These are phyloP conservation scores for Xylaria sp. DNA, from an alignment of 2,329 filamentous ascomycete species.

Conservation along the genomic window DNA sequence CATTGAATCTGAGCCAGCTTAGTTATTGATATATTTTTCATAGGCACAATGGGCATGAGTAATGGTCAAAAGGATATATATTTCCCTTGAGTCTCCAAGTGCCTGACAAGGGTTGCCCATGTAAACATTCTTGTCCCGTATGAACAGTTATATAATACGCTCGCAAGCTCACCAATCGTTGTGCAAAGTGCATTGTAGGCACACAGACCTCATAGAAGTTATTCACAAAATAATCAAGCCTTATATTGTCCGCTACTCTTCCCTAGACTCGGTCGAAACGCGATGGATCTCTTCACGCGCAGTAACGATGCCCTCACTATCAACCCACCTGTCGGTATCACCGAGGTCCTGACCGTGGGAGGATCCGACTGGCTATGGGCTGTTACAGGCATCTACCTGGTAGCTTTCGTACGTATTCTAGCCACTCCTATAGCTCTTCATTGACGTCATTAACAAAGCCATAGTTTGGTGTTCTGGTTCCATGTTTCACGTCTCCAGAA, in stretches of 20 bases:
- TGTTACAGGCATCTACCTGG: conserved; percentile 57
- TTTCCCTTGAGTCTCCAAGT: not conserved
- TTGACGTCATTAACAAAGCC: not conserved
- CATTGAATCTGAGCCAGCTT: not conserved
- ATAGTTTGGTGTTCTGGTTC: conserved; percentile 50
- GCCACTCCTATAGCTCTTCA: not conserved
- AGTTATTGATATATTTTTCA: not conserved
- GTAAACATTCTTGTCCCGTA: no score
- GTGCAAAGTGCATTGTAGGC: not conserved
- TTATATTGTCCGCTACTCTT: not conserved
- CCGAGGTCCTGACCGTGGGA: conserved; percentile 51
- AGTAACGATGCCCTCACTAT: conserved; percentile 58
- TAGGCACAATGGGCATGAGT: not conserved
- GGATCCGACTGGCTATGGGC: conserved; percentile 66
- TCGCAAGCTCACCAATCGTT: not conserved
- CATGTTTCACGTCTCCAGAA: conserved; percentile 55
- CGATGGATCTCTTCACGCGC: conserved; percentile 13
- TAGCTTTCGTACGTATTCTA: conserved; percentile 50
- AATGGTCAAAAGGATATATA: not conserved
- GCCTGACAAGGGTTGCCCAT: not conserved
- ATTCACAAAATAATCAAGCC: not conserved
- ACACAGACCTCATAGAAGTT: not conserved
- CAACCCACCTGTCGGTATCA: conserved; percentile 56
- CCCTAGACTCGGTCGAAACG: not conserved
- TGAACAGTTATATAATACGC: no score